Conservation (phyloP, 1,284 basidiomycete species). For the Thecaphora frezii region DNA sequence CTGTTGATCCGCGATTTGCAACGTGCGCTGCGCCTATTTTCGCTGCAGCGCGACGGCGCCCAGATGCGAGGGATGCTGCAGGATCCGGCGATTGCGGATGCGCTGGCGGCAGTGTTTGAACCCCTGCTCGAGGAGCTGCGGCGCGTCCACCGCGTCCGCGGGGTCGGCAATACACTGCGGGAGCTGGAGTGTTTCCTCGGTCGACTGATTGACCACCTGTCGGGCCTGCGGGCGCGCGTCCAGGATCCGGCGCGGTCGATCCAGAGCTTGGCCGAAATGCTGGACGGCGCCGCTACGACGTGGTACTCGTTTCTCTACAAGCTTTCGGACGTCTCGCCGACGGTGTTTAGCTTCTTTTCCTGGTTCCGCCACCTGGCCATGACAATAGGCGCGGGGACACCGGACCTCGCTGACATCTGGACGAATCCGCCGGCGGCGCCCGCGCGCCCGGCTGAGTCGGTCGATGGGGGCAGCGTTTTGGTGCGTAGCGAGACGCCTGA, state of each 20-base stretch:
- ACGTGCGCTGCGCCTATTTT: constrained; percentile 45
- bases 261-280: constrained; percentile 46
- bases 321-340: constrained; percentile 31
- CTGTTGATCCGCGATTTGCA: constrained; percentile 48
- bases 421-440: constrained; percentile 29
- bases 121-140: constrained; percentile 46
- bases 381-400: constrained; percentile 42
- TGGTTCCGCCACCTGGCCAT: constrained; percentile 53
- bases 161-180: constrained; percentile 33
- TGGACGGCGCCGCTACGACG: constrained; percentile 43
- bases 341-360: constrained; percentile 49
- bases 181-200: constrained; percentile 36
- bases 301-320: constrained; percentile 46
- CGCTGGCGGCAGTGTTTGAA: constrained; percentile 42
- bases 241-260: constrained; percentile 49
- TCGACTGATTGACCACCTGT: constrained; percentile 45
- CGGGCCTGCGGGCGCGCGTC: constrained; percentile 46
- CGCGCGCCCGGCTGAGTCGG: constrained; percentile 12
- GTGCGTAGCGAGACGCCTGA: background rate
- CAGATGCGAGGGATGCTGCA: constrained; percentile 53
- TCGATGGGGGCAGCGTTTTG: constrained; percentile 5
- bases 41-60: constrained; percentile 49
- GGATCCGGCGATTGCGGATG: constrained; percentile 43
- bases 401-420: constrained; percentile 46
- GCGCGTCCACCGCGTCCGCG: constrained; percentile 44